These are phyloP conservation scores for Podospora australis DNA, from an alignment of 495 filamentous ascomycete genomes.

Conservation along the genomic window DNA sequence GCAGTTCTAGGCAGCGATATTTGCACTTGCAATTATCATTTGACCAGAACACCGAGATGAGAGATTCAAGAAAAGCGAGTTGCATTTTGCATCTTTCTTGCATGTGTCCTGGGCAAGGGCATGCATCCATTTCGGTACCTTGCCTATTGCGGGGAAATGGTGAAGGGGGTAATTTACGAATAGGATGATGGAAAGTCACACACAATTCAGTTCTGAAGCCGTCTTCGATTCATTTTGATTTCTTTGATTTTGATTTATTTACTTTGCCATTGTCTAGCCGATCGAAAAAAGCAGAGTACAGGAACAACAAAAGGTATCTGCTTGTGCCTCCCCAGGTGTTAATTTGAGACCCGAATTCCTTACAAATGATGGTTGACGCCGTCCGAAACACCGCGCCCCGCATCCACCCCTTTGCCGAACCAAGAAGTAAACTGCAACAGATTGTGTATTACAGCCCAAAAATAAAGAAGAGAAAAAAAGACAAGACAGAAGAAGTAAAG, in stretches of 20 bases:
- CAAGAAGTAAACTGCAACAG: background rate
- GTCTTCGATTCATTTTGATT: background rate
- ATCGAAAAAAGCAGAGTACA: background rate
- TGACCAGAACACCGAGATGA: too few species aligned
- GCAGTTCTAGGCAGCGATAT: too few species aligned
- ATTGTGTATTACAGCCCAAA: background rate
- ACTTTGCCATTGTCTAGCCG: background rate
- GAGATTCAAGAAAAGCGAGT: too few species aligned
- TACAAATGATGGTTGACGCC: constrained; percentile 1
- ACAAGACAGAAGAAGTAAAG: background rate
- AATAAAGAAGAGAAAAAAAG: background rate
- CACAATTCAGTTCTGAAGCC: background rate
- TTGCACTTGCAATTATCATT: too few species aligned
- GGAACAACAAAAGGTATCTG: constrained; percentile 1
- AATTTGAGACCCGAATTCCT: background rate
- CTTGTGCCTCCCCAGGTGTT: background rate
- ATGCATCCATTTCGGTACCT: too few species aligned
- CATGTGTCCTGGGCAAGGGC: too few species aligned
- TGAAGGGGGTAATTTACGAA: too few species aligned
- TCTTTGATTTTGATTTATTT: background rate
- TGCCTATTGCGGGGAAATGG: too few species aligned
- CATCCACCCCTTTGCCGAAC: background rate
- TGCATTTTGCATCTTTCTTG: too few species aligned
- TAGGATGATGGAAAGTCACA: background rate
- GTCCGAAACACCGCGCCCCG: background rate